A percentile compares a stretch with the other conserved stretches of the same genome.
These are phyloP conservation scores for Cyberlindnera americana DNA, from an alignment of 805 yeast genomes.

Conservation along the genomic window DNA sequence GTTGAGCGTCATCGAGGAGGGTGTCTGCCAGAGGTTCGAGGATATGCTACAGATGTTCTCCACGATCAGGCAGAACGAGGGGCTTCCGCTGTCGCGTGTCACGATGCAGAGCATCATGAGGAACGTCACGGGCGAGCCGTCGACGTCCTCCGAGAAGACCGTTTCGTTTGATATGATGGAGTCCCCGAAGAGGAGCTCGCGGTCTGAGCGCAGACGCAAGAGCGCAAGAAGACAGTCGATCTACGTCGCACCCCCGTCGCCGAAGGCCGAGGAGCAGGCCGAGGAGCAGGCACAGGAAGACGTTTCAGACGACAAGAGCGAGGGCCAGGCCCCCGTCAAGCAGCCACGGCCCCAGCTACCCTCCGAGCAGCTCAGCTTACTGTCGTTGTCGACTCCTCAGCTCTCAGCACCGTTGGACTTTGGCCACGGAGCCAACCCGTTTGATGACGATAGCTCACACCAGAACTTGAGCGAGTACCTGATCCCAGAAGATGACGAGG, in stretches of 20 bases:
- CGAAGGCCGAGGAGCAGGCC: neutral
- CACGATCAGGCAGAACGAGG: conserved; percentile 39
- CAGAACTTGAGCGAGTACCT: conserved; percentile 8
- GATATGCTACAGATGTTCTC: conserved; percentile 43
- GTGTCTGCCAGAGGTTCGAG: conserved; percentile 39
- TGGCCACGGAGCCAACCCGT: conserved; percentile 18
- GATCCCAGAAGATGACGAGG: conserved; percentile 12
- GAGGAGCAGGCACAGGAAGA: neutral
- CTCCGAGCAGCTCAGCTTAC: neutral
- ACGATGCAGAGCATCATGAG: conserved; percentile 8
- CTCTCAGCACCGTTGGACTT: conserved; percentile 11
- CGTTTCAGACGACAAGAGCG: neutral
- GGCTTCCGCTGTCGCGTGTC: conserved; percentile 26
- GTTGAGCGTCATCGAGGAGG: conserved; percentile 38
- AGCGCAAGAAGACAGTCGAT: conserved; percentile 40
- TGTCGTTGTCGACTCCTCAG: conserved; percentile 1
- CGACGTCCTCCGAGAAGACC: conserved; percentile 21
- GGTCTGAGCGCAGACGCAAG: conserved; percentile 33
- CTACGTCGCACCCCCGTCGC: conserved; percentile 29
- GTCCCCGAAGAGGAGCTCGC: conserved; percentile 22
- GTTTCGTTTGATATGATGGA: conserved; percentile 26
- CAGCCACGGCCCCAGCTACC: conserved; percentile 10
- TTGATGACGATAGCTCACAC: conserved; percentile 14
- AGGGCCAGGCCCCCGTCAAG: conserved; percentile 7
- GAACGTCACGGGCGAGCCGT: conserved; percentile 8